Evolutionary conservation across 1,284 basidiomycete species (phyloP).

Genomic region (Somion occarium): DNA sequence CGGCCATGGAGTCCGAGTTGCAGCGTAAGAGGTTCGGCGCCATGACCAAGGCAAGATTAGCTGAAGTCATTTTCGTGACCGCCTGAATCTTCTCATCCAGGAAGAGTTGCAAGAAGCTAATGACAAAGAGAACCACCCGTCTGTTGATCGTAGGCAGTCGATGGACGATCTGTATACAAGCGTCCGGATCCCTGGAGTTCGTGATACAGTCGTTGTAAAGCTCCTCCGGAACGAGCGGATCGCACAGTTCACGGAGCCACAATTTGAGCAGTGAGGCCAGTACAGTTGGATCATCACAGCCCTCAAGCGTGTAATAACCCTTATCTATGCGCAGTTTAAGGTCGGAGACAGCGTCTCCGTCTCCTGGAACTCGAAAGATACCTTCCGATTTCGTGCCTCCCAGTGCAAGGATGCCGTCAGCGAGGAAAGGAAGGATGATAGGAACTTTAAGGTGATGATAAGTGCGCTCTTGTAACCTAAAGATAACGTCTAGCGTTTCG

Average conservation of each 20-base stretch:
- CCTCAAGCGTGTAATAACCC: conserved; percentile 85
- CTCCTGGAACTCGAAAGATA: conserved; percentile 88
- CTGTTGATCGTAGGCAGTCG: conserved; percentile 80
- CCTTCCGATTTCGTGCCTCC: conserved; percentile 83
- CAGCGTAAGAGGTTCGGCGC: conserved; percentile 85
- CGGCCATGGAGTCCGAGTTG: conserved; percentile 74
- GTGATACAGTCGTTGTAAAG: conserved; percentile 85
- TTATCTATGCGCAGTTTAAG: conserved; percentile 85
- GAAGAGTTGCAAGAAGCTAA: conserved; percentile 89
- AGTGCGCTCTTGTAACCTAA: conserved; percentile 77
- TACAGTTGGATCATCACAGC: conserved; percentile 84
- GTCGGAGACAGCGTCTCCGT: conserved; percentile 79
- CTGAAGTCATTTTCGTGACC: conserved; percentile 83
- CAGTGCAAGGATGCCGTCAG: conserved; percentile 84
- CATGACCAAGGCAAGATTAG: conserved; percentile 78
- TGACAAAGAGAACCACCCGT: conserved; percentile 78
- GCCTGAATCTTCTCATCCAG: conserved; percentile 67
- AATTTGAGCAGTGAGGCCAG: conserved; percentile 86
- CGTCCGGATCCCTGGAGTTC: conserved; percentile 58
- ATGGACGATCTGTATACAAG: conserved; percentile 70
- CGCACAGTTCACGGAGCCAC: conserved; percentile 86
- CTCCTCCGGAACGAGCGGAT: conserved; percentile 83
- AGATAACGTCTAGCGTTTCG: conserved; percentile 79
- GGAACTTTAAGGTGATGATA: conserved; percentile 84
- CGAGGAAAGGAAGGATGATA: conserved; percentile 88